Base-by-base conservation (phyloP, 2,329 filamentous ascomycete genomes). In the Coniella lustricola region DNA sequence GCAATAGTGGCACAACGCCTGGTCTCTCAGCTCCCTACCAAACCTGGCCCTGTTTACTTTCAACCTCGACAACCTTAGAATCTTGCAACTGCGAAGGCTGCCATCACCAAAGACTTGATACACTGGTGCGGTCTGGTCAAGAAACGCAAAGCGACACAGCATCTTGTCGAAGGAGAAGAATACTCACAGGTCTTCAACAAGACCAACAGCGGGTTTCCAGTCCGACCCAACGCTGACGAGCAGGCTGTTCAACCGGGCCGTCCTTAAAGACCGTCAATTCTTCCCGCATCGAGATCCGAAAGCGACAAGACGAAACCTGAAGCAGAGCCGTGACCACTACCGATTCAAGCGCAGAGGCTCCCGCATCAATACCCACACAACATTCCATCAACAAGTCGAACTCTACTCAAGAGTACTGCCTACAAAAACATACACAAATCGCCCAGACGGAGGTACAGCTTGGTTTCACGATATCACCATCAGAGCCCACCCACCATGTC, bases 401-500 rank as follows among this genome's bases (percentile, higher is more conserved):
- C 16, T 32, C 12, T 7, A 5, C 12, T 16, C 7, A 8, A 17
- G 5, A 10, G 25, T 7, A 18, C 38, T n/a, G n/a, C n/a, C n/a
- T 31, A 41, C 22, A 31, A 39, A 16, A 8, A 16, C 16, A 31
- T 37, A 29, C 21, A 45, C 40, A 34, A n/a, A 43, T 21, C 10
- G 2, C 9, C 14, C 32, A 37, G 7, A 7, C n/a, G 4, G 7
- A 44, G 20, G n/a, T 16, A 29, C 14, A n/a, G 22, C 21, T 21
- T 29, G 21, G 12, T 20, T 20, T 29, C 34, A 31, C n/a, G n/a
- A n/a, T n/a, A n/a, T n/a, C n/a, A n/a, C n/a, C n/a, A n/a, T n/a
- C n/a, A 16, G 36, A 9, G 36, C 31, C 21, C n/a, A 7, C 17
- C 25, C 44, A 70, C 59, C 59, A 89, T 89, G 84, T 77, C 85